Conservation (phyloP, 352 stramenopile genomes). For the Globisporangium nagaii region DNA sequence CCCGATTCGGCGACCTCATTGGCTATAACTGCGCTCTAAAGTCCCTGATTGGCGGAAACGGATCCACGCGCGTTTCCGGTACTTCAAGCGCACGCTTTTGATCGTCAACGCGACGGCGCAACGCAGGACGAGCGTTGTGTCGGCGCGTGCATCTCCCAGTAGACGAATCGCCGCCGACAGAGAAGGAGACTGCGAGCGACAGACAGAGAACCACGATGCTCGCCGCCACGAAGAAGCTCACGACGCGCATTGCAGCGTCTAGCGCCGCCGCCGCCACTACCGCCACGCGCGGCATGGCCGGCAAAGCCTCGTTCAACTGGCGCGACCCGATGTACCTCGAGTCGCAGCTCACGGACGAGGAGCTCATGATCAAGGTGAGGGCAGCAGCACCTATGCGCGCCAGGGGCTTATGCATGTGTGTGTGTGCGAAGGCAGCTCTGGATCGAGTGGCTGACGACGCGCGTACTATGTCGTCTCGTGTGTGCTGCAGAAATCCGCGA, state of each 20-base stretch:
- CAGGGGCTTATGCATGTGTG: neutral
- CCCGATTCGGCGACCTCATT: neutral
- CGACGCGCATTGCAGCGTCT: constrained; percentile 16
- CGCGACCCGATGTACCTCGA: constrained; percentile 77
- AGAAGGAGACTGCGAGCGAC: no score
- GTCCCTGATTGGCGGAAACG: neutral
- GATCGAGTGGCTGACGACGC: no score
- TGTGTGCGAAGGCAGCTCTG: no score
- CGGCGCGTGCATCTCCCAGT: neutral
- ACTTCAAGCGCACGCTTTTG: neutral
- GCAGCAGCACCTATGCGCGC: no score
- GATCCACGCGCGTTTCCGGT: neutral
- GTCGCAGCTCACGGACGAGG: constrained; percentile 84
- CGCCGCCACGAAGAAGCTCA: constrained; percentile 16
- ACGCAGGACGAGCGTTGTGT: no score
- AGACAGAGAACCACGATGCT: constrained; percentile 17
- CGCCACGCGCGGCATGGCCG: constrained; percentile 33
- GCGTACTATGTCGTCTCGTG: no score
- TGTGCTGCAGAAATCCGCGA: constrained; percentile 82
- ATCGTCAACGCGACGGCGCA: constrained; percentile 2
- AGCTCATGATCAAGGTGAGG: constrained; percentile 87
- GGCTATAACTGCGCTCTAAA: neutral
- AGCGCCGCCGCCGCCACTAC: constrained; percentile 17
- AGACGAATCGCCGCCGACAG: constrained; percentile 1
- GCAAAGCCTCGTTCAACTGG: constrained; percentile 66